phyloP scores from a whole-genome alignment of 2,329 filamentous ascomycete genomes.

The Penicillium sp. region DNA sequence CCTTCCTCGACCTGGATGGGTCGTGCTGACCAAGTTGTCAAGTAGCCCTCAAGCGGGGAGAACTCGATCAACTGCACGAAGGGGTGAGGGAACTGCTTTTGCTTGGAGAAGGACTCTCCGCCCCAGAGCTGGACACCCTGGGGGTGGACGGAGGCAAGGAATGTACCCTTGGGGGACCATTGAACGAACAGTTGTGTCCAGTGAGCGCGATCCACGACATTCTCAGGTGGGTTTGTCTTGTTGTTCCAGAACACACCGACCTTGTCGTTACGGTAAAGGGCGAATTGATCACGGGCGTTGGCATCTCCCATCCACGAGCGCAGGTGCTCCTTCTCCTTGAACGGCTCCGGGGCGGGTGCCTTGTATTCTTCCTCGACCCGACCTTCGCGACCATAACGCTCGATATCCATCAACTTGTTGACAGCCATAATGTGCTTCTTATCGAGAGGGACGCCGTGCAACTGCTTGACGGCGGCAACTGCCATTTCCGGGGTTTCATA shows the following conservation, averaged over 20 bases:
- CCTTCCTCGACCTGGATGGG: slow-evolving; percentile 87
- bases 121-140: slow-evolving; percentile 98
- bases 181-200: slow-evolving; percentile 98
- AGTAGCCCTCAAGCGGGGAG: slow-evolving; percentile 82
- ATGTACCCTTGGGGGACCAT: slow-evolving; percentile 94
- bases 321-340: slow-evolving; percentile 86
- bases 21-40: slow-evolving; percentile 93
- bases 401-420: slow-evolving; percentile 97
- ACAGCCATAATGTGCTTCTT: slow-evolving; percentile 92
- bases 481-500: slow-evolving; percentile 87
- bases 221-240: slow-evolving; percentile 81
- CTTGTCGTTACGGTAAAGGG: slow-evolving; percentile 82
- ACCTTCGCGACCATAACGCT: slow-evolving; percentile 89
- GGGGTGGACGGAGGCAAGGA: slow-evolving; percentile 83
- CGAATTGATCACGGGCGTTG: slow-evolving; percentile 87
- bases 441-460: slow-evolving; percentile 80
- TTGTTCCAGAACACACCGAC: slow-evolving; percentile 98
- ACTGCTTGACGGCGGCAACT: slow-evolving; percentile 74
- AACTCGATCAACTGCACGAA: slow-evolving; percentile 94
- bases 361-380: slow-evolving; percentile 85
- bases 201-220: slow-evolving; percentile 80
- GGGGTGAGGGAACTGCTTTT: slow-evolving; percentile 88
- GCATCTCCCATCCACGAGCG: slow-evolving; percentile 85
- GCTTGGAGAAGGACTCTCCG: slow-evolving; percentile 75
- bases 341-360: slow-evolving; percentile 70